These are phyloP conservation scores for Botrytis hyacinthi DNA, from an alignment of 2,329 filamentous ascomycete genomes.

Conservation along the genomic window DNA sequence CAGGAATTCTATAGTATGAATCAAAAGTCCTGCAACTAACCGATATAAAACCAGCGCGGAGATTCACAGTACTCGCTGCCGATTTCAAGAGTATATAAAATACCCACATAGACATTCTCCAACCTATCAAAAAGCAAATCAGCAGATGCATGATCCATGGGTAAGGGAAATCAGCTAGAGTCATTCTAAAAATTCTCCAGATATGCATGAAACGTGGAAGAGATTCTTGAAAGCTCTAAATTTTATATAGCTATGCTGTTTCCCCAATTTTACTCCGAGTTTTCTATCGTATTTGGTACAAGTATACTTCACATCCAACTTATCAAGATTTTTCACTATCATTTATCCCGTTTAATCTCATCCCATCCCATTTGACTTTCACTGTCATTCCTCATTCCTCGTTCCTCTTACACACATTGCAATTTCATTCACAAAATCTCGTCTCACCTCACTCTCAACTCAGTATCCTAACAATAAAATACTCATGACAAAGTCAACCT, in stretches of 20 bases:
- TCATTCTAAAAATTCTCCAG: neutral
- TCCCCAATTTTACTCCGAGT: no score
- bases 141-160: no score
- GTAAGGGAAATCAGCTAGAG: no score
- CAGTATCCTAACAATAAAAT: neutral
- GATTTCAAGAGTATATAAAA: neutral
- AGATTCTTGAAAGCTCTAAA: neutral
- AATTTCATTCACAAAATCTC: neutral
- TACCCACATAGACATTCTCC: neutral
- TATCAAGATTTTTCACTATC: accelerated
- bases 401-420: neutral
- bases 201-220: neutral
- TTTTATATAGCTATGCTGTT: no score
- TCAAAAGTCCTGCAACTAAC: no score
- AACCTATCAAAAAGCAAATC: neutral
- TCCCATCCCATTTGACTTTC: neutral
- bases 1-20: accelerated
- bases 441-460: neutral
- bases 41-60: no score
- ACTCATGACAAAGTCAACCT: neutral
- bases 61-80: no score
- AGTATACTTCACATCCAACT: neutral
- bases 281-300: neutral
- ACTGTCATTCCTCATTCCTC: neutral
- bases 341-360: neutral